These are phyloP conservation scores for Calonectria crousiana DNA, from an alignment of 2,329 filamentous ascomycete species.

Conservation along the genomic window DNA sequence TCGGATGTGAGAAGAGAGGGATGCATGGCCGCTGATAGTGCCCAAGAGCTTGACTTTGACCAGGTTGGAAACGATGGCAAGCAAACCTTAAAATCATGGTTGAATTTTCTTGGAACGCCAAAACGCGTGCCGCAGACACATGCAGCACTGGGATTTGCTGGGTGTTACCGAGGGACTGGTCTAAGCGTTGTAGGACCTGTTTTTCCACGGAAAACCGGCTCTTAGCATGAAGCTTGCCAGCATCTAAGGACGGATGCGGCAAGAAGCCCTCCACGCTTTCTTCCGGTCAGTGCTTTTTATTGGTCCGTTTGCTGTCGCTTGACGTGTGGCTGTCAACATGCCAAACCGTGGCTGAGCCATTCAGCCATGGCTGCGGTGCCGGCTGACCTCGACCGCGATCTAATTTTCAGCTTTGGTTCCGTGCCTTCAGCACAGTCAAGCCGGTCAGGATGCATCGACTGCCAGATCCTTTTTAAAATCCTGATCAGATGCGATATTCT, in stretches of 20 bases:
- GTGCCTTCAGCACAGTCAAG: background rate
- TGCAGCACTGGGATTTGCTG: background rate
- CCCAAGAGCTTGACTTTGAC: background rate
- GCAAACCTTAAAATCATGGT: background rate
- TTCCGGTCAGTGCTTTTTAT: background rate
- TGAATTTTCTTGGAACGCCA: background rate
- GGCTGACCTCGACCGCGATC: background rate
- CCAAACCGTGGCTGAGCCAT: background rate
- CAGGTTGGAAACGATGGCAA: background rate
- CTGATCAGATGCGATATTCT: background rate
- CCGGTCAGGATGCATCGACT: background rate
- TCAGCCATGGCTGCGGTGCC: background rate
- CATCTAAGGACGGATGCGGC: background rate
- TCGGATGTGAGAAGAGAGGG: no score
- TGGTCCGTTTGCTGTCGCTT: background rate
- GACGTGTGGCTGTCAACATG: background rate
- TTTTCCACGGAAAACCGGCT: background rate
- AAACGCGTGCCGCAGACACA: background rate
- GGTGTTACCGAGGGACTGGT: background rate
- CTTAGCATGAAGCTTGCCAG: background rate
- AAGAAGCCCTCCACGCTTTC: background rate
- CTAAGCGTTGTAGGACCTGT: background rate
- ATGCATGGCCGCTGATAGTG: background rate
- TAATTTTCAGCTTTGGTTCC: background rate
- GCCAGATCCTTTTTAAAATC: background rate